Evolutionary conservation across 2,329 filamentous ascomycete species (phyloP).

Genomic region (Myriosclerotinia scirpicola): DNA sequence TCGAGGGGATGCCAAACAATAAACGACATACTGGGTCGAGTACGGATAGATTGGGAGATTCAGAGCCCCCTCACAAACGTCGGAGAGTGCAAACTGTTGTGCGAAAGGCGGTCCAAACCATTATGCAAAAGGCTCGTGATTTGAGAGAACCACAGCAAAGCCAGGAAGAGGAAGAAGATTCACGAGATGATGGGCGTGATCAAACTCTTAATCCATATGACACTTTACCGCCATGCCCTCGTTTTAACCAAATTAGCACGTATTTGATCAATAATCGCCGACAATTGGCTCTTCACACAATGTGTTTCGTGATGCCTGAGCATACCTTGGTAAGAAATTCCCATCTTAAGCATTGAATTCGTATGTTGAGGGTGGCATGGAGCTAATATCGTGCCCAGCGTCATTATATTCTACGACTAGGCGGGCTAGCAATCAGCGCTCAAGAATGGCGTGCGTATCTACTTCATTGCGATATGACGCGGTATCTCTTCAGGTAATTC

Average conservation of each 20-base stretch:
- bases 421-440: slow-evolving; percentile 17
- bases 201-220: not conserved
- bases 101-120: not conserved
- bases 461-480: slow-evolving; percentile 3
- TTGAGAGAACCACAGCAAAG: not conserved
- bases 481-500: slow-evolving; percentile 14
- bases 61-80: not conserved
- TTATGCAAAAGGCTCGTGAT: not conserved
- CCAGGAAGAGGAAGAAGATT: no score
- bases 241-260: slow-evolving; percentile 16
- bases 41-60: not conserved
- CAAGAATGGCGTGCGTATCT: slow-evolving; percentile 26
- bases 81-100: not conserved
- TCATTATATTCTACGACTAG: slow-evolving; percentile 17
- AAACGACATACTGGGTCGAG: no score
- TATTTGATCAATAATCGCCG: slow-evolving; percentile 22
- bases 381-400: slow-evolving; percentile 5
- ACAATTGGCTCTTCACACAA: slow-evolving; percentile 25
- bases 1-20: slow-evolving; percentile 3
- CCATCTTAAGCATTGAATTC: not conserved
- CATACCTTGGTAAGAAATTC: slow-evolving; percentile 22
- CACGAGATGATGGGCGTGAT: not conserved
- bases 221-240: slow-evolving; percentile 5
- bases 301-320: slow-evolving; percentile 26
- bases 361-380: not conserved